Evolutionary conservation across 148 eudicot genomes (phyloP).

Genomic region (Silene uniflora): DNA sequence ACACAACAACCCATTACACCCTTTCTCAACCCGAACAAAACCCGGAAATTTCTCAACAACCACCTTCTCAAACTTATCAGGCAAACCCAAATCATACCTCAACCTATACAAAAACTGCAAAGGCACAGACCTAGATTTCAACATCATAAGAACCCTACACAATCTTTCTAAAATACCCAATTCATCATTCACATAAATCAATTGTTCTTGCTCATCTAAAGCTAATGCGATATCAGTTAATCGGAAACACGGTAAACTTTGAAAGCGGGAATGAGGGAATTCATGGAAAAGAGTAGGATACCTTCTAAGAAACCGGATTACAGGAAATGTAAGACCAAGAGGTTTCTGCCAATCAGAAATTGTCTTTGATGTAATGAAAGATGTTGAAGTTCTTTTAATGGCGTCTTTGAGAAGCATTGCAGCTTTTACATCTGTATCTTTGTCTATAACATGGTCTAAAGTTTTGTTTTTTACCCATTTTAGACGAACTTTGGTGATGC

Average conservation of each 20-base stretch:
- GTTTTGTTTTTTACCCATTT: constrained; percentile 87
- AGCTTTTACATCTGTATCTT: constrained; percentile 81
- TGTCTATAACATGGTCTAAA: constrained; percentile 83
- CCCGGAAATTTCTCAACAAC: constrained; percentile 49
- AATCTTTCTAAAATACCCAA: constrained; percentile 47
- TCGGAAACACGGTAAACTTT: constrained; percentile 62
- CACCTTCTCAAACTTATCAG: constrained; percentile 56
- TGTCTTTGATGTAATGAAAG: constrained; percentile 56
- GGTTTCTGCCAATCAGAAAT: constrained; percentile 61
- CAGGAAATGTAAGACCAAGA: constrained; percentile 79
- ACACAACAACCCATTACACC: constrained; percentile 50
- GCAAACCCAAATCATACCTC: constrained; percentile 89
- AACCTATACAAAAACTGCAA: constrained; percentile 53
- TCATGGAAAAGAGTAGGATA: constrained; percentile 81
- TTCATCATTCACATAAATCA: constrained; percentile 38
- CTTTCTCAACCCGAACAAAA: constrained; percentile 48
- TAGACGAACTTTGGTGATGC: constrained; percentile 60
- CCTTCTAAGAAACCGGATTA: constrained; percentile 76
- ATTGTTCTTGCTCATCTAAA: constrained; percentile 52
- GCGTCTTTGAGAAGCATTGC: constrained; percentile 80
- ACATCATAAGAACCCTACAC: constrained; percentile 70
- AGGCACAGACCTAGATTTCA: constrained; percentile 42
- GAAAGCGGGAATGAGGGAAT: constrained; percentile 75
- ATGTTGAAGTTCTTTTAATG: constrained; percentile 55
- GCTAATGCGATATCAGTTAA: constrained; percentile 53